Percentiles rank a stretch among this genome's conserved stretches.
Evolutionary conservation across 208 protist genomes (phyloP).

Genomic region (Strigomonas galati): DNA sequence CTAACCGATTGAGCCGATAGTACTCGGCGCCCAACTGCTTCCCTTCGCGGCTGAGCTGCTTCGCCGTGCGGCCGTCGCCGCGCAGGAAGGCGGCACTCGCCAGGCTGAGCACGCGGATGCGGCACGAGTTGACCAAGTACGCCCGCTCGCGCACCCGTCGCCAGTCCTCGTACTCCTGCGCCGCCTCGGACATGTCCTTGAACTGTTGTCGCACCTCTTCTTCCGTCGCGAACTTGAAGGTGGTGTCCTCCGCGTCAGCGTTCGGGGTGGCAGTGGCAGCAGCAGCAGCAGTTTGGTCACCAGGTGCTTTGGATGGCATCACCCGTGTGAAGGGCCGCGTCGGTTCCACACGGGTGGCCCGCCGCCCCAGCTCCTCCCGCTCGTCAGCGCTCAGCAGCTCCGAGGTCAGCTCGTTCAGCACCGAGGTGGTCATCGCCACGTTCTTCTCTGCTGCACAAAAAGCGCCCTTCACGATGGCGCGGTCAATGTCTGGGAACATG

Average conservation of each 20-base stretch:
- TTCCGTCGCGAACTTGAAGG: neutral
- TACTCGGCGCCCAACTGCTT: constrained; percentile 64
- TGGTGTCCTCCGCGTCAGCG: neutral
- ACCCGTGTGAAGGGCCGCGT: neutral
- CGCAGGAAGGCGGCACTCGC: constrained; percentile 57
- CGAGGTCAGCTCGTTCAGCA: constrained; percentile 49
- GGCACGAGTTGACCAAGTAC: constrained; percentile 60
- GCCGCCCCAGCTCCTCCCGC: constrained; percentile 15
- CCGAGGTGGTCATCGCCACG: constrained; percentile 28
- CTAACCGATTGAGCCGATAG: constrained; percentile 66
- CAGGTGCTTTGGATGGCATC: too few relatives aligned
- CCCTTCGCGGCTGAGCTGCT: constrained; percentile 52
- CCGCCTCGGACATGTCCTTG: neutral
- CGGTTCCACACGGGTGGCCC: constrained; percentile 18
- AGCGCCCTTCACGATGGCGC: constrained; percentile 43
- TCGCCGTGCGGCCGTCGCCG: constrained; percentile 47
- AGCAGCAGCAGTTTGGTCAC: too few relatives aligned
- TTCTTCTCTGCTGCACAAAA: constrained; percentile 34
- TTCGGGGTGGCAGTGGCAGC: neutral
- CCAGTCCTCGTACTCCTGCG: constrained; percentile 60
- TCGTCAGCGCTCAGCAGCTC: constrained; percentile 36
- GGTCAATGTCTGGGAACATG: constrained; percentile 53
- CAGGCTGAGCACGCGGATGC: constrained; percentile 49
- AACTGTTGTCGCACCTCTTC: neutral
- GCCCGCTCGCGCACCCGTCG: constrained; percentile 60